Evolutionary conservation across 345 rosid species (phyloP), one percentile per base, ranked within the genome.

Genomic region (Boechera divaricarpa): DNA sequence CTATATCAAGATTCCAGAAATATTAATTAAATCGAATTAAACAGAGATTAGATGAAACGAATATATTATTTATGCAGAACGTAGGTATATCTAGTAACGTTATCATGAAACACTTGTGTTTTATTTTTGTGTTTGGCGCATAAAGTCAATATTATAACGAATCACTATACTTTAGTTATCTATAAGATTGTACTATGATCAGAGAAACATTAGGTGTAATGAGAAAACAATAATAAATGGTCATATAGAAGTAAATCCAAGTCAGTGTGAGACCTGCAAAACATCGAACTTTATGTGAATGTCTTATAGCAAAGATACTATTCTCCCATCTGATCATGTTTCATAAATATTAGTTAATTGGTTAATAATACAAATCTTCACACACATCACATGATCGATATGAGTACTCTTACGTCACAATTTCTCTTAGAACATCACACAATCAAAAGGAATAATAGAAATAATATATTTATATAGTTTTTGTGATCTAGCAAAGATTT

Each of bases 271-370:
- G 78, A 38, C 75, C 82, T 77, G 81, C 79, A 79, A 71, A 32
- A 65, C 31, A 74, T 69, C 76, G 60, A 86, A 58, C 86, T 64
- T 72, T 69, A 75, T 72, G 72, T 76, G 68, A 72, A 69, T 89
- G 91, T 87, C 91, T 66, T 82, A 42, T 86, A 86, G 82, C 81
- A 71, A 85, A 86, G 91, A 87, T 90, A 90, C 86, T 80, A 76
- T 84, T 82, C 80, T 41, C 69, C 77, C 77, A 72, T 65, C 31
- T 78, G 69, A 65, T 51, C 49, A 72, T 75, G 73, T 47, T 52
- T 53, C 54, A 38, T 21, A 10, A 10, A 18, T 61, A 45, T 12
- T 55, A 45, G 11, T 70, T 26, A 49, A 53, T 5, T 51, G 10
- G 24, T 35, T 39, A 59, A 51, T 44, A 66, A 67, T 66, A 28